Evolutionary conservation across 2,329 filamentous ascomycete species (phyloP).

Genomic region (Aspergillus phoenicis): DNA sequence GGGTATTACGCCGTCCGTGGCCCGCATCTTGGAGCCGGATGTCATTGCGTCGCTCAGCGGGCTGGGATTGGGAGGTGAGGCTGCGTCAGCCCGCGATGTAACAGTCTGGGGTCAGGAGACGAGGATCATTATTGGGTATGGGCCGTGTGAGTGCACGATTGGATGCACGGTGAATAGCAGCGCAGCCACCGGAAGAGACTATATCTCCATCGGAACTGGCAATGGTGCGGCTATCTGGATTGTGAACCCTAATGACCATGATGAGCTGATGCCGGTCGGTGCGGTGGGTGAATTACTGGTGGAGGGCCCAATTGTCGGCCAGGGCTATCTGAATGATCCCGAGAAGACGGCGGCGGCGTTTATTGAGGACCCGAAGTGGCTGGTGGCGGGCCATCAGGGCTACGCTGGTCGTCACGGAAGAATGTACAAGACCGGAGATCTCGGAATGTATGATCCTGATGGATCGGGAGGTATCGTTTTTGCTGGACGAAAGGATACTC

Average conservation of each 20-base stretch:
- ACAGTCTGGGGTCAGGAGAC: slow-evolving; percentile 46
- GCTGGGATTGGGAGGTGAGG: slow-evolving; percentile 50
- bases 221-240: slow-evolving; percentile 45
- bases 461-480: slow-evolving; percentile 42
- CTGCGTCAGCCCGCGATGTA: slow-evolving; percentile 44
- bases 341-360: slow-evolving; percentile 41
- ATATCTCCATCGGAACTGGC: slow-evolving; percentile 43
- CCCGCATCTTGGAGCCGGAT: slow-evolving; percentile 47
- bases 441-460: slow-evolving; percentile 42
- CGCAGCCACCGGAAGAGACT: slow-evolving; percentile 36
- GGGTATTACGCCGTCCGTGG: slow-evolving; percentile 64
- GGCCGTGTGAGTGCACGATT: slow-evolving; percentile 47
- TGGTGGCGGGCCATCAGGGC: slow-evolving; percentile 29
- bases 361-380: slow-evolving; percentile 43
- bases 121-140: slow-evolving; percentile 50
- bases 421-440: slow-evolving; percentile 46
- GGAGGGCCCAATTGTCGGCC: slow-evolving; percentile 51
- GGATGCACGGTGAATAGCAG: slow-evolving; percentile 44
- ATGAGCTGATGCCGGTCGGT: slow-evolving; percentile 45
- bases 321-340: slow-evolving; percentile 49
- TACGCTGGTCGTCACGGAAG: slow-evolving; percentile 34
- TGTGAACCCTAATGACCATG: slow-evolving; percentile 42
- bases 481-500: slow-evolving; percentile 43
- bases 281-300: slow-evolving; percentile 52
- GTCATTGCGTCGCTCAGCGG: slow-evolving; percentile 46